A percentile compares a stretch with the other conserved stretches of the same genome.
phyloP scores from a whole-genome alignment of 2,329 filamentous ascomycete genomes.

The Aureobasidium sp. region DNA sequence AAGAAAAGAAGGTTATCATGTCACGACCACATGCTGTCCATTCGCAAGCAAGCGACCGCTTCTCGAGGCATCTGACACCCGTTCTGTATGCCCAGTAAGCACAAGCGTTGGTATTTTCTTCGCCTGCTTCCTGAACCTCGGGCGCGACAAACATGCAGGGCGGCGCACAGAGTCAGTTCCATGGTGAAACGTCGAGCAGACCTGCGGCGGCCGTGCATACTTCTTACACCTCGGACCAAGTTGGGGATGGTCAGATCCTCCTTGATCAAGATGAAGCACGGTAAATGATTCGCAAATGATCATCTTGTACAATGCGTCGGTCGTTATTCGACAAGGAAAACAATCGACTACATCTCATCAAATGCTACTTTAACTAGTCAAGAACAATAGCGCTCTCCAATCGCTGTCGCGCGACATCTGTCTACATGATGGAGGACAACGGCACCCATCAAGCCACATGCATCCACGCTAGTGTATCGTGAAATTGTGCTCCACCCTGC shows the following conservation, averaged over 20 bases:
- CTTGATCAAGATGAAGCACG: background rate
- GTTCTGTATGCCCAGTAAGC: background rate
- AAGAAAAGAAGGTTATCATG: conserved; percentile 1
- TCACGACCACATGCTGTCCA: background rate
- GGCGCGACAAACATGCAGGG: conserved; percentile 4
- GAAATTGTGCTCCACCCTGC: conserved; percentile 9
- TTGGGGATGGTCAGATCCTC: conserved; percentile 1
- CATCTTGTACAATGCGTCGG: background rate
- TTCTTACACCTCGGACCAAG: conserved; percentile 6
- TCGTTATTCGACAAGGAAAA: background rate
- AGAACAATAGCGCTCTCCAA: background rate
- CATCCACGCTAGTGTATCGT: conserved; percentile 3
- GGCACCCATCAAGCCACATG: conserved; percentile 11
- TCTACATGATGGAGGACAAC: background rate
- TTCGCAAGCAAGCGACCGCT: background rate
- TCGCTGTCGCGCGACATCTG: conserved; percentile 2
- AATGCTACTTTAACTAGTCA: background rate
- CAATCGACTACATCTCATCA: background rate
- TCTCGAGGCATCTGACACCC: background rate
- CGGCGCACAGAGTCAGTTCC: conserved; percentile 3
- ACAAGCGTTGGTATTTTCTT: background rate
- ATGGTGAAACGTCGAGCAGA: conserved; percentile 9
- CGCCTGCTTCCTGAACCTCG: background rate
- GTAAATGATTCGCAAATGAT: conserved; percentile 3
- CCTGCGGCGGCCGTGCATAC: conserved; percentile 1